phyloP scores from a whole-genome alignment of 352 stramenopile species.

The Blastocystis sp. region DNA sequence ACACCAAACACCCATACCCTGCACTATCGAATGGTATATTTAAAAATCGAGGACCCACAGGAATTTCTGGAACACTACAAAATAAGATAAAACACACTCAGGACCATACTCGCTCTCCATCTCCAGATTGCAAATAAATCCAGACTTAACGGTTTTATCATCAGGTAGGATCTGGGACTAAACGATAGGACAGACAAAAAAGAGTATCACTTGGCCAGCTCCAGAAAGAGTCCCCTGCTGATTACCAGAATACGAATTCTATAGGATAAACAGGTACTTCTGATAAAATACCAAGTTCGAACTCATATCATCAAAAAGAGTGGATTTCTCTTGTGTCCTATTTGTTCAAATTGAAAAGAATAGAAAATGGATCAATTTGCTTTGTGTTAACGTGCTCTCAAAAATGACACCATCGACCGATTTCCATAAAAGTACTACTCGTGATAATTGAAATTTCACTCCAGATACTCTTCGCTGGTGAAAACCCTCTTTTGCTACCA shows the following conservation, averaged over 20 bases:
- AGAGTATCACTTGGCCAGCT: neutral
- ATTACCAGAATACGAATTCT: neutral
- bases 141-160: neutral
- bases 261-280: neutral
- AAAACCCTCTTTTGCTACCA: too few relatives aligned
- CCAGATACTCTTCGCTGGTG: too few relatives aligned
- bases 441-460: neutral
- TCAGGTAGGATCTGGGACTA: neutral
- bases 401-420: neutral
- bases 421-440: neutral
- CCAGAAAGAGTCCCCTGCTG: neutral
- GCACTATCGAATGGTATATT: conserved; percentile 44
- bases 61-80: conserved; percentile 28
- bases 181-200: neutral
- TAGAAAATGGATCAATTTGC: neutral
- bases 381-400: neutral
- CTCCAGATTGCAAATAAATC: conserved; percentile 6
- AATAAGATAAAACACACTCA: neutral
- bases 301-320: too few relatives aligned
- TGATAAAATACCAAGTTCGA: too few relatives aligned
- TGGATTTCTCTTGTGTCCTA: too few relatives aligned
- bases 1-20: neutral
- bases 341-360: too few relatives aligned
- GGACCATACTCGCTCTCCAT: neutral
- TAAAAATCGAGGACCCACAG: conserved; percentile 13